Conservation (phyloP, 116 monocot species). For the Thalassia testudinum region DNA sequence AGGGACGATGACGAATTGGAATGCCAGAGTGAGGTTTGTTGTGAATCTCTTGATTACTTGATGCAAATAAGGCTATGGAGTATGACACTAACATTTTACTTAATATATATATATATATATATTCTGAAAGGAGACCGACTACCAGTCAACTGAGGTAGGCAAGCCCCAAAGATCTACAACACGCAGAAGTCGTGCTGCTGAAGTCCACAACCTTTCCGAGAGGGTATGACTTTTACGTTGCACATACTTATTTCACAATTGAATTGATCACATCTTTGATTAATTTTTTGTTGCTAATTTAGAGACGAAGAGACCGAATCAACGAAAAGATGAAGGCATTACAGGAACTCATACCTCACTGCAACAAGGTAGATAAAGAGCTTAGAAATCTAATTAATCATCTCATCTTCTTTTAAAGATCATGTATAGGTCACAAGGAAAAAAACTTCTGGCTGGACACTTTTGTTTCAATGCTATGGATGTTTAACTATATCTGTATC, state of each 20-base stretch:
- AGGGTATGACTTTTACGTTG: constrained; percentile 59
- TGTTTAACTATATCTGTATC: not conserved
- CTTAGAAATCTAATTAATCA: not conserved
- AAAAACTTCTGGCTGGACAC: too few species aligned
- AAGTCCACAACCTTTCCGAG: constrained; percentile 94
- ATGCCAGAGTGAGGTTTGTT: constrained; percentile 56
- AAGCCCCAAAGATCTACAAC: constrained; percentile 27
- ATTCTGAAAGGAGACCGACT: constrained; percentile 60
- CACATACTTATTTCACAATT: not conserved
- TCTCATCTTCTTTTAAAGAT: not conserved
- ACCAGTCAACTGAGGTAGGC: constrained; percentile 34
- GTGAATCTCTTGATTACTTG: too few species aligned
- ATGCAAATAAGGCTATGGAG: too few species aligned
- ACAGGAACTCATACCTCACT: constrained; percentile 90
- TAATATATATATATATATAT: too few species aligned
- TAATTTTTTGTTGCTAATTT: constrained; percentile 5
- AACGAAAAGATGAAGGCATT: constrained; percentile 92
- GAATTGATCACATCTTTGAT: not conserved
- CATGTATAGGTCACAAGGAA: too few species aligned
- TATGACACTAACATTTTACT: too few species aligned
- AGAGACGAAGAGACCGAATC: constrained; percentile 94
- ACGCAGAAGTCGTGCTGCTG: constrained; percentile 65
- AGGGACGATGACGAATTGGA: constrained; percentile 46
- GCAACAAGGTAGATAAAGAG: constrained; percentile 54
- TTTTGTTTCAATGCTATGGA: too few species aligned